Evolutionary conservation across 257 asterid species (phyloP), one percentile per base, ranked within the genome.

Genomic region (Lycium ferocissimum): DNA sequence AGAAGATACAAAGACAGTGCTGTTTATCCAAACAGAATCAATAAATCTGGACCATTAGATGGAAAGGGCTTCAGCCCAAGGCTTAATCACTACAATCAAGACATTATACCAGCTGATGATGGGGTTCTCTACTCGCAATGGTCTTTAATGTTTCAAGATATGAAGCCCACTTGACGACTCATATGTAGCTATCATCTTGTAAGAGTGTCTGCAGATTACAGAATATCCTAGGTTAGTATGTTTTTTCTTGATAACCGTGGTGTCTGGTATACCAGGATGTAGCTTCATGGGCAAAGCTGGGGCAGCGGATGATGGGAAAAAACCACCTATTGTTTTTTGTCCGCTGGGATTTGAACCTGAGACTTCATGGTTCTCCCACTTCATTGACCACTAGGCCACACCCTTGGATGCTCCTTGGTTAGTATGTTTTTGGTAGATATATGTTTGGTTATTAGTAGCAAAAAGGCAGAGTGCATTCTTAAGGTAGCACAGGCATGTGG

Each of bases 101-200:
- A 83, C 17, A 92, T 85, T 69, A 6, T 81, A 26, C 82, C 47
- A 61, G 78, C 13, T 79, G 92, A 84, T 84, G 91, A 84, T 45
- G 95, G 89, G 51, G 86, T 80, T 59, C n/a, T 70, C 53, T 90
- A 92, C 12, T 95, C 98, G 7, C 90, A 90, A 1, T 95, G 98
- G 98, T 94, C 98, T 66, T 73, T 94, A 67, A 93, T 95, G 98
- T 95, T 95, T 94, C 94, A 93, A 86, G 94, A 94, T 88, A 86
- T 95, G 90, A 95, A 95, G 86, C 98, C 98, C 20, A 95, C 95
- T 85, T 94, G 87, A 92, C 76, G 33, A 22, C 51, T 53, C n/a
- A 1, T 43, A 56, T 57, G 15, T 35, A 53, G 65, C 65, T 75
- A 10, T 45, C 10, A 5, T 45, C 80, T 72, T 69, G 56, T 18